phyloP scores from a whole-genome alignment of 768 basidiomycete species.

The Tephrocybe rancida region DNA sequence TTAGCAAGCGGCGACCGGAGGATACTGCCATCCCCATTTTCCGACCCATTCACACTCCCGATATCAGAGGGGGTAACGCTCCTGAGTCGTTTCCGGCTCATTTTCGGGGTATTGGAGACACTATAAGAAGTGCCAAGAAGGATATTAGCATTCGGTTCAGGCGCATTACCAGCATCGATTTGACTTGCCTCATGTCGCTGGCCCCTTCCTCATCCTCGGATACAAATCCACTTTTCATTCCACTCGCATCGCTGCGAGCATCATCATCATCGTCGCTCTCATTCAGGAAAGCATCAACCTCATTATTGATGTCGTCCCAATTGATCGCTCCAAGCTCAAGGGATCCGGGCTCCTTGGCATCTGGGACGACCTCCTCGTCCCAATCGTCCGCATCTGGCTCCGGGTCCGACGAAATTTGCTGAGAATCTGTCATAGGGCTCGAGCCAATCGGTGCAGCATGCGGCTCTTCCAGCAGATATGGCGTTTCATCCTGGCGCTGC shows the following conservation, averaged over 20 bases:
- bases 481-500: slow-evolving; percentile 76
- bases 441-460: slow-evolving; percentile 34
- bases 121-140: slow-evolving; percentile 26
- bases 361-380: slow-evolving; percentile 45
- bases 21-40: slow-evolving; percentile 38
- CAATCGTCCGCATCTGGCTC: slow-evolving; percentile 73
- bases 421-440: slow-evolving; percentile 37
- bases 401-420: slow-evolving; percentile 64
- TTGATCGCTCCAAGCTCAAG: slow-evolving; percentile 67
- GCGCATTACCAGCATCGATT: slow-evolving; percentile 9
- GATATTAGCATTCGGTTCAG: background rate
- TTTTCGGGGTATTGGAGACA: slow-evolving; percentile 40
- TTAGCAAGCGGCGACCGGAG: slow-evolving; percentile 76
- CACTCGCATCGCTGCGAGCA: slow-evolving; percentile 41
- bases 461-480: slow-evolving; percentile 73
- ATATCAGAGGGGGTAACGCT: slow-evolving; percentile 72
- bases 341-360: slow-evolving; percentile 30
- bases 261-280: slow-evolving; percentile 72
- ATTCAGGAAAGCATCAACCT: slow-evolving; percentile 86
- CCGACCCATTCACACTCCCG: slow-evolving; percentile 36
- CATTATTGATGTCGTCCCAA: slow-evolving; percentile 84
- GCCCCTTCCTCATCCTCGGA: slow-evolving; percentile 62
- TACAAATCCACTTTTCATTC: slow-evolving; percentile 42
- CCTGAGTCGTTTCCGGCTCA: slow-evolving; percentile 69
- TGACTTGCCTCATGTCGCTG: slow-evolving; percentile 36